phyloP scores from a whole-genome alignment of 148 eudicot genomes.

The Hydrangea macrophylla region DNA sequence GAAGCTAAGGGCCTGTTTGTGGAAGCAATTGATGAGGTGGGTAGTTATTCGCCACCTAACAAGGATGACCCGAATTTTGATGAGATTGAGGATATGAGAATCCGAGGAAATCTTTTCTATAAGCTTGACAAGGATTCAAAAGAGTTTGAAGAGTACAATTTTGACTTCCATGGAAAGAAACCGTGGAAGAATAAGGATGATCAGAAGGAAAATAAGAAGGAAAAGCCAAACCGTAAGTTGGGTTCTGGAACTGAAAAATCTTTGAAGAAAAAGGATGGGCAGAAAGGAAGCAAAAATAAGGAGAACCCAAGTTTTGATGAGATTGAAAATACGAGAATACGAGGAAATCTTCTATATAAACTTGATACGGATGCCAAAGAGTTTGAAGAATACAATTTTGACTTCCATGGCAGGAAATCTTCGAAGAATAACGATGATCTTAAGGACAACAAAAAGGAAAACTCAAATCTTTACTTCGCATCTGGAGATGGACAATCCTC shows the following conservation, averaged over 20 bases:
- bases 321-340: no score
- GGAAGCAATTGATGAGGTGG: conserved; percentile 28
- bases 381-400: conserved; percentile 30
- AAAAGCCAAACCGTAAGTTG: conserved; percentile 12
- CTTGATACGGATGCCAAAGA: conserved; percentile 17
- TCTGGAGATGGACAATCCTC: not conserved
- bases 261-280: conserved; percentile 24
- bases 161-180: conserved; percentile 69
- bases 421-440: no score
- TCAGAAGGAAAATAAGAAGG: conserved; percentile 27
- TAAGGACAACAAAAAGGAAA: no score
- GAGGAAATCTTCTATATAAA: no score
- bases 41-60: conserved; percentile 5
- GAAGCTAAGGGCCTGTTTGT: conserved; percentile 5
- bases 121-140: conserved; percentile 74
- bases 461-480: no score
- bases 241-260: conserved; percentile 17
- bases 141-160: conserved; percentile 82
- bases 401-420: no score
- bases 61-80: conserved; percentile 48
- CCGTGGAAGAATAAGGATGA: conserved; percentile 21
- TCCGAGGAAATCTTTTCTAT: conserved; percentile 62
- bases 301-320: not conserved
- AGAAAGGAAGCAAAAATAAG: conserved; percentile 20
- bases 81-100: conserved; percentile 87